Base-by-base conservation (phyloP, 1,284 basidiomycete genomes). In the Irpex sp. region DNA sequence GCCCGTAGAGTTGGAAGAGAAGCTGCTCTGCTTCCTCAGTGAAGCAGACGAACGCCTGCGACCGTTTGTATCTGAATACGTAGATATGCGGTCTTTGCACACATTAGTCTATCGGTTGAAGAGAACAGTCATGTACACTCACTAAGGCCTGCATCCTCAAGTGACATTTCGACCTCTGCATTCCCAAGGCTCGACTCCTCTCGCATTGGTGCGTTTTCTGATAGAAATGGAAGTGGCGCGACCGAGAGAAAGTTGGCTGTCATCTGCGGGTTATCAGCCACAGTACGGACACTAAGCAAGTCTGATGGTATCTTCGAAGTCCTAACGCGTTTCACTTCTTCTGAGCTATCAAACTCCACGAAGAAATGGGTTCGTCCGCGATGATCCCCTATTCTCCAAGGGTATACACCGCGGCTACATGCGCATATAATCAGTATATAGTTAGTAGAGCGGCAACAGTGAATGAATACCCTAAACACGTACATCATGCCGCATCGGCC, bases 401-500 rank as follows among this genome's bases (percentile, higher is more conserved):
- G 67, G 40, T 73, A 70, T 59, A 73, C 64, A 61, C 68, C 63
- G 21, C 66, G 64, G 52, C 71, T 72, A 52, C 3, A 57, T 7
- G 34, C 26, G 51, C 57, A 62, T 60, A 60, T 60, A 49, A 44
- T 55, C 48, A 52, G 40, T 5, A 44, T 44, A 52, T 17, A 15
- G 2, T n/a, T 5, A 9, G 48, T 19, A 57, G 37, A n/a, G 48
- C 5, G 15, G n/a, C 26, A 1, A 21, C 7, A 49, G 21, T 19
- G 17, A 44, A 44, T 5, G 5, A 34, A 49, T 44, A 19, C 34
- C 9, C 1, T 4, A 4, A 57, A 2, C 9, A 44, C 75, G 63
- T 62, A 79, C 80, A 79, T 78, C 66, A 75, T 70, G 37, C 77
- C 78, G 59, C 73, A 77, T n/a, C 61, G 60, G 7, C 68, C 66